A percentile compares a stretch with the other conserved stretches of the same genome.
Conservation (phyloP, 495 filamentous ascomycete species). For the Aspergillus heteromorphus region DNA sequence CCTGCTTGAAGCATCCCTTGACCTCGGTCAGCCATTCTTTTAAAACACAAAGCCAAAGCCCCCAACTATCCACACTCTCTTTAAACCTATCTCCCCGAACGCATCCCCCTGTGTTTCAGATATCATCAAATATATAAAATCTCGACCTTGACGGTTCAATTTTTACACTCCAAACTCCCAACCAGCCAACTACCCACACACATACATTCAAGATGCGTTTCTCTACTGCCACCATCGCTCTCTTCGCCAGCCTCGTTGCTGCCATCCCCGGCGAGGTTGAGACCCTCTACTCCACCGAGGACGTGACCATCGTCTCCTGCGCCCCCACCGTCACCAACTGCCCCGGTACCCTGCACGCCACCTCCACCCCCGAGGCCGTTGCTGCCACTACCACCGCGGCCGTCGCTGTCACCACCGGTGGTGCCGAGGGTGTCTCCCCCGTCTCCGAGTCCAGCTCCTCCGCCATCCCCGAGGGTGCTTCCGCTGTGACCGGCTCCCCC, state of each 20-base stretch:
- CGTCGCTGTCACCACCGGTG: conserved; percentile 13
- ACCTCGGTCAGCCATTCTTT: conserved; percentile 57
- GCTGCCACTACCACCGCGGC: conserved; percentile 11
- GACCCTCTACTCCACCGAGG: conserved; percentile 51
- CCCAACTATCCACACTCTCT: conserved; percentile 43
- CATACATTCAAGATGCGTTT: conserved; percentile 56
- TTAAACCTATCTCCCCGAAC: conserved; percentile 20
- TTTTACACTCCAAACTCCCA: conserved; percentile 20
- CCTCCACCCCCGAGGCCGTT: conserved; percentile 17
- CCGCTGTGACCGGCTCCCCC: conserved; percentile 2
- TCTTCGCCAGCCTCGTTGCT: conserved; percentile 45
- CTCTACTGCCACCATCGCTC: conserved; percentile 42
- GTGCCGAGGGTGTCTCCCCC: conserved; percentile 9
- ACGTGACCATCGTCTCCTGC: conserved; percentile 56
- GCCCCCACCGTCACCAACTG: conserved; percentile 55
- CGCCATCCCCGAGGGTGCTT: neutral
- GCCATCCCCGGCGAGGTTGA: conserved; percentile 34
- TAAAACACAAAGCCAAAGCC: conserved; percentile 10
- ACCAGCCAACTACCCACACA: no score
- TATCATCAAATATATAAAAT: neutral
- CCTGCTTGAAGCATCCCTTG: conserved; percentile 35
- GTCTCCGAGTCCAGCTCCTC: conserved; percentile 3
- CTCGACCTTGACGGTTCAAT: conserved; percentile 32
- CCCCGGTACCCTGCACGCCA: conserved; percentile 28
- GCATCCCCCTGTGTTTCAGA: conserved; percentile 1